Evolutionary conservation across 192 early-diverging fungal genomes (phyloP).

Genomic region (Pilobolus umbonatus): DNA sequence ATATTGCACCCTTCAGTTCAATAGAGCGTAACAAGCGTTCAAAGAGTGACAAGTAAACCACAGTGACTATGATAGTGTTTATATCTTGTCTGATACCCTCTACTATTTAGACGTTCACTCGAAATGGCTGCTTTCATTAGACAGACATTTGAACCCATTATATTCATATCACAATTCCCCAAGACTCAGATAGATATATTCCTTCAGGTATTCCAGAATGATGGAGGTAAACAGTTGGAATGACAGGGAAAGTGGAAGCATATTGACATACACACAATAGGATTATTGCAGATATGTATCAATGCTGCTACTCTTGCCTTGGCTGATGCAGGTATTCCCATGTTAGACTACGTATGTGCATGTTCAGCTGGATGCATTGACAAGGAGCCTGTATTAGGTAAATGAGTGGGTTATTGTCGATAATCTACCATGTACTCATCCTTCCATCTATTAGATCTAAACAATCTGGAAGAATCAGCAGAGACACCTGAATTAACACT

Average conservation of each 20-base stretch:
- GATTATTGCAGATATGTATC: conserved; percentile 65
- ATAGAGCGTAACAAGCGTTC: conserved; percentile 79
- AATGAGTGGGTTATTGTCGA: neutral
- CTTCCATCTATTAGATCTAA: conserved; percentile 72
- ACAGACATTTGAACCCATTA: conserved; percentile 89
- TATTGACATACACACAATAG: conserved; percentile 15
- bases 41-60: conserved; percentile 75
- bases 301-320: conserved; percentile 82
- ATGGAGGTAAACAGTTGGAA: conserved; percentile 61
- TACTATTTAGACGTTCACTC: conserved; percentile 61
- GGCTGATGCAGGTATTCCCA: conserved; percentile 77
- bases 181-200: conserved; percentile 92
- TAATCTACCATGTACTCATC: neutral
- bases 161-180: conserved; percentile 69
- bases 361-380: conserved; percentile 84
- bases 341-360: conserved; percentile 83
- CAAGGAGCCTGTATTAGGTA: conserved; percentile 66
- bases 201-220: conserved; percentile 88
- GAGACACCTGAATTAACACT: conserved; percentile 88
- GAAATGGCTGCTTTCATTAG: conserved; percentile 82
- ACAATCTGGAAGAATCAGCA: conserved; percentile 81
- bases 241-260: neutral
- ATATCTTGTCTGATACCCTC: neutral
- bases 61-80: neutral
- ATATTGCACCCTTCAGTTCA: conserved; percentile 85